Conservation (phyloP, 805 yeast species). For the Candida hungchunana region DNA sequence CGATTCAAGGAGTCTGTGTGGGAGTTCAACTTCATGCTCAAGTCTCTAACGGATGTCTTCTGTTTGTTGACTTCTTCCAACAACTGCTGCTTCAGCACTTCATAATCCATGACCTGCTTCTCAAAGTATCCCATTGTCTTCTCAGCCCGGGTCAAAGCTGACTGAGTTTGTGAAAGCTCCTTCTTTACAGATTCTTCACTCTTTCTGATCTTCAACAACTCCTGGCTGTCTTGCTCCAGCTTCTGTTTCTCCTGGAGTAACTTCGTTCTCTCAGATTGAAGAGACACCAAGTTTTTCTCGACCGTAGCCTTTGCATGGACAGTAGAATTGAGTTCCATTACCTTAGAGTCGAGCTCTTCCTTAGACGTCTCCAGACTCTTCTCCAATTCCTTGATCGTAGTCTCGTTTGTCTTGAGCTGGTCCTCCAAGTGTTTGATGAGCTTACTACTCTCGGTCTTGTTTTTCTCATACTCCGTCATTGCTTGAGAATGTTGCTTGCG, state of each 20-base stretch:
- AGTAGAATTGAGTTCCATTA: conserved; percentile 8
- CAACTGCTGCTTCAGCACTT: conserved; percentile 23
- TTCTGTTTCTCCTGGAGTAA: conserved; percentile 22
- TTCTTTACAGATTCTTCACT: conserved; percentile 22
- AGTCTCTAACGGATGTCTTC: conserved; percentile 25
- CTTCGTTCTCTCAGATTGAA: conserved; percentile 20
- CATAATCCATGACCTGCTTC: conserved; percentile 37
- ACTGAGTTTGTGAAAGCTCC: conserved; percentile 15
- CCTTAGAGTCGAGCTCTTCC: conserved; percentile 4
- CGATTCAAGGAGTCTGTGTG: conserved; percentile 31
- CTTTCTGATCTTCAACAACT: conserved; percentile 20
- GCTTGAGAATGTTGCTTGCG: conserved; percentile 35
- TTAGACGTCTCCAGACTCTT: conserved; percentile 2
- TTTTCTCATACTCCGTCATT: conserved; percentile 25
- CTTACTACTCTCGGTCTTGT: conserved; percentile 14
- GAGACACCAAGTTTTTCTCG: conserved; percentile 19
- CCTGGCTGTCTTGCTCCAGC: conserved; percentile 15
- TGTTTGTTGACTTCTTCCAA: conserved; percentile 23
- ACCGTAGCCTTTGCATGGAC: conserved; percentile 17
- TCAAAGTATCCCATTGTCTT: conserved; percentile 36
- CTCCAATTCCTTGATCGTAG: conserved; percentile 5
- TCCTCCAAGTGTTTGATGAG: conserved; percentile 8
- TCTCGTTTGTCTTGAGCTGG: conserved; percentile 7
- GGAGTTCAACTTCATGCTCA: conserved; percentile 27
- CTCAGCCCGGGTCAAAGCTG: conserved; percentile 30